phyloP scores from a whole-genome alignment of 2,329 filamentous ascomycete genomes.

The Aspergillus brasiliensis region DNA sequence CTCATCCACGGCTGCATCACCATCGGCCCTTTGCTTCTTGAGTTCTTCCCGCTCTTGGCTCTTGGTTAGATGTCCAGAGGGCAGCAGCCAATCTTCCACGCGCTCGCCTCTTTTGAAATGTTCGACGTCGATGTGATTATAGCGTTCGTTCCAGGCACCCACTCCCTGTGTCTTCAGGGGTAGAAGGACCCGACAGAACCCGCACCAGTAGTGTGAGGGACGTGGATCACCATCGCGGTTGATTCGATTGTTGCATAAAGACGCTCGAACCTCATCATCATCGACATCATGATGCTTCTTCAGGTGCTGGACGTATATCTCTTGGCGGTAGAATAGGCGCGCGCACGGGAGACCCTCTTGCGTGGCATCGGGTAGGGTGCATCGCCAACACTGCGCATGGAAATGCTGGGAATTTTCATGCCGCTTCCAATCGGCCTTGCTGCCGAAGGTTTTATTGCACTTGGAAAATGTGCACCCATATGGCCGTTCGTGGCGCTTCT shows the following conservation, averaged over 20 bases:
- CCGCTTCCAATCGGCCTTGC: conserved; percentile 91
- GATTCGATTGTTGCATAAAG: conserved; percentile 58
- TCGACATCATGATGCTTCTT: conserved; percentile 49
- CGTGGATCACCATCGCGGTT: conserved; percentile 61
- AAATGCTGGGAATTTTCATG: conserved; percentile 82
- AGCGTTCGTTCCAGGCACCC: conserved; percentile 62
- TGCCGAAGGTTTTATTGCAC: conserved; percentile 78
- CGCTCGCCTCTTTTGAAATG: conserved; percentile 46
- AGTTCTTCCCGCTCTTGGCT: conserved; percentile 14
- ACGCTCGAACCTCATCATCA: conserved; percentile 30
- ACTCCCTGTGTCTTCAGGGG: conserved; percentile 52
- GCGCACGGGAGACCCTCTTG: conserved; percentile 51
- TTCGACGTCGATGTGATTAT: conserved; percentile 71
- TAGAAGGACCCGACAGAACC: conserved; percentile 69
- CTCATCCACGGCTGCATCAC: conserved; percentile 5
- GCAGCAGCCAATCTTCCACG: conserved; percentile 38
- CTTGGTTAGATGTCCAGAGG: conserved; percentile 28
- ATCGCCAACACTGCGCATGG: conserved; percentile 72
- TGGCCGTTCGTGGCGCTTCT: conserved; percentile 76
- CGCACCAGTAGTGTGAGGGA: conserved; percentile 74
- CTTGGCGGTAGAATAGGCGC: conserved; percentile 60
- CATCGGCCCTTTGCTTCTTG: not conserved
- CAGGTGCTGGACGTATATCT: conserved; percentile 66
- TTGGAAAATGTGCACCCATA: conserved; percentile 75
- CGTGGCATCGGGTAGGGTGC: conserved; percentile 49